Percentiles rank a stretch among this genome's conserved stretches.
phyloP scores from a whole-genome alignment of 768 basidiomycete species.

The Leccinum uliginosum region DNA sequence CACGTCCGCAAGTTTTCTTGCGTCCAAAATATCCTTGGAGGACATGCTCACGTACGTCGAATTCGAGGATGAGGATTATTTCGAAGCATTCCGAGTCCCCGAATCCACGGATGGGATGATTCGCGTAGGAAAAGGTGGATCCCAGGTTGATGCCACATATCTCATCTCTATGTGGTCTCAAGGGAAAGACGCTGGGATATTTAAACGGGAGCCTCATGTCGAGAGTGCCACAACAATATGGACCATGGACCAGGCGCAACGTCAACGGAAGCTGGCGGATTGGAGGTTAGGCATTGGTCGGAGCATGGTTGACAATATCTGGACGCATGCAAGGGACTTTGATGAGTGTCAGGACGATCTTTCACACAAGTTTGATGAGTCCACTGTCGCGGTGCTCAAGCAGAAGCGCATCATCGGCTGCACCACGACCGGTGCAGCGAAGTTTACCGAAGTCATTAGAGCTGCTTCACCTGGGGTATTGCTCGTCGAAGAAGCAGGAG shows the following conservation, averaged over 20 bases:
- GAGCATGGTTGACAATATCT: constrained; percentile 34
- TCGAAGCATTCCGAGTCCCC: constrained; percentile 43
- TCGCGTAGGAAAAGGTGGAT: constrained; percentile 39
- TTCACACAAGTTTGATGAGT: constrained; percentile 33
- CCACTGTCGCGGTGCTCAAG: constrained; percentile 32
- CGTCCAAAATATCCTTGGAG: constrained; percentile 12
- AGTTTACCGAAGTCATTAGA: constrained; percentile 45
- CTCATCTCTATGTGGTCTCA: constrained; percentile 45
- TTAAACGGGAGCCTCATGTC: constrained; percentile 27
- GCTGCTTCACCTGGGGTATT: constrained; percentile 47
- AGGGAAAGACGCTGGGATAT: constrained; percentile 43
- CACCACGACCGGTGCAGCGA: constrained; percentile 69
- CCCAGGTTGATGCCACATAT: constrained; percentile 34
- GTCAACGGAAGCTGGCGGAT: constrained; percentile 22
- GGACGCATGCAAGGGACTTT: constrained; percentile 33
- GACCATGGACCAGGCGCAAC: constrained; percentile 30
- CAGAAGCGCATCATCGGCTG: constrained; percentile 58
- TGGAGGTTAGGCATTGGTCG: constrained; percentile 37
- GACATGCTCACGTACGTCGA: constrained; percentile 46
- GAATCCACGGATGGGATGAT: constrained; percentile 41
- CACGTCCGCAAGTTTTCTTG: constrained; percentile 28
- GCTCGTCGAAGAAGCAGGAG: constrained; percentile 70
- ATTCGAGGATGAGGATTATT: constrained; percentile 45
- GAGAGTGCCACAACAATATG: constrained; percentile 30
- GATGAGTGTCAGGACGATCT: constrained; percentile 37